Base-by-base conservation (phyloP, 257 asterid species). In the Solanum okadae region DNA sequence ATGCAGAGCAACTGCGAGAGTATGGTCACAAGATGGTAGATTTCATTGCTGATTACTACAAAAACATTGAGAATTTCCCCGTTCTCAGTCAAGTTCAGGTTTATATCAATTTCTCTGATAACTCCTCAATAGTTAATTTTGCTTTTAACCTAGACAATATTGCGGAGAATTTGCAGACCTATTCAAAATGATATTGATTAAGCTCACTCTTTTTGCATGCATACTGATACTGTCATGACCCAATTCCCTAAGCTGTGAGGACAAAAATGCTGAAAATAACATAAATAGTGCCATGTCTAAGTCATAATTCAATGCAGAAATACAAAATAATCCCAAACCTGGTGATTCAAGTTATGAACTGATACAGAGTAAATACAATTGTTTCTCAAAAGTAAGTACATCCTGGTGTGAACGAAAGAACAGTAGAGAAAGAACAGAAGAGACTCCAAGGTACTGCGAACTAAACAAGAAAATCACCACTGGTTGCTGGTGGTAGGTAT, bases 51-150 rank as follows among this genome's bases (percentile, higher is more conserved):
- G 99, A 97, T 91, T 97, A 97, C 82, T 97, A 97, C 93, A 93
- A 95, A 87, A 91, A 94, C 90, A 94, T 97, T 46, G 98, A 97
- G 81, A 91, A 65, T 77, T 94, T 90, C 90, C 98, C 98, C 25
- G 99, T 97, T 92, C 96, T 94, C 84, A 97, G 99, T 90, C 99
- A 97, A 96, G 99, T 97, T 61, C 94, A 96, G 98, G 99, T 97
- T 90, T 77, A 15, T 63, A 63, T 23, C 71, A 56, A 56, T 56
- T 56, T 56, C 65, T 76, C 70, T 44, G 5, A 38, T 27, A 73
- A 35, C 38, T 42, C 29, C 67, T 59, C 11, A 59, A 59, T 59
- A 20, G 12, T 65, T 25, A n/a, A 25, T 65, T 65, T 65, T n/a
- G 34, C 34, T 65, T 65, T 65, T 22, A 61, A 61, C 29, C 68